phyloP scores from a whole-genome alignment of 768 basidiomycete genomes.

The Lanmaoa pseudosensibilis region DNA sequence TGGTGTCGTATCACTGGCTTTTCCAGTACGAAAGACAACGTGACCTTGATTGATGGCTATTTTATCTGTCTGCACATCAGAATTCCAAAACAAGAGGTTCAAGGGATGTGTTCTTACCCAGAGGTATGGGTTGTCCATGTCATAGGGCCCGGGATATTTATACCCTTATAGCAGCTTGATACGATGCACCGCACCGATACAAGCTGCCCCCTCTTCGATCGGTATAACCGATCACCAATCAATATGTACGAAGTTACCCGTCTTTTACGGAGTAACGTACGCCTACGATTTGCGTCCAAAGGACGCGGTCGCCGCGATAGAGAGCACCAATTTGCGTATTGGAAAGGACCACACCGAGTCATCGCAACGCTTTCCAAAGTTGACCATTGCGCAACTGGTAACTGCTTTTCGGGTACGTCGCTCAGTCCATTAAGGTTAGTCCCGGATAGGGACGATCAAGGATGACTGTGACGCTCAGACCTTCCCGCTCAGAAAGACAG shows the following conservation, averaged over 20 bases:
- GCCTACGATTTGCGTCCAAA: conserved; percentile 2
- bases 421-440: conserved; percentile 25
- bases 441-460: conserved; percentile 30
- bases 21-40: background rate
- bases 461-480: conserved; percentile 31
- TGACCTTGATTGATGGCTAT: background rate
- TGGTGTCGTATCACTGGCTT: background rate
- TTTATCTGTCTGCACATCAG: background rate
- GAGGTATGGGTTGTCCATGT: background rate
- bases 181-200: background rate
- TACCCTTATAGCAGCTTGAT: background rate
- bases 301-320: conserved; percentile 24
- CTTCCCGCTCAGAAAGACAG: conserved; percentile 33
- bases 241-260: background rate
- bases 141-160: background rate
- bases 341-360: conserved; percentile 21
- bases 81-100: too few species aligned
- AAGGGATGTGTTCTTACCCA: background rate
- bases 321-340: conserved; percentile 2
- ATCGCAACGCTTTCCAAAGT: conserved; percentile 31
- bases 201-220: background rate
- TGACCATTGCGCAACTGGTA: conserved; percentile 15
- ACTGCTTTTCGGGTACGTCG: conserved; percentile 32
- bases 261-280: background rate
- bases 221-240: background rate